Conservation (phyloP, 768 basidiomycete genomes). For the Trametes coccinea region DNA sequence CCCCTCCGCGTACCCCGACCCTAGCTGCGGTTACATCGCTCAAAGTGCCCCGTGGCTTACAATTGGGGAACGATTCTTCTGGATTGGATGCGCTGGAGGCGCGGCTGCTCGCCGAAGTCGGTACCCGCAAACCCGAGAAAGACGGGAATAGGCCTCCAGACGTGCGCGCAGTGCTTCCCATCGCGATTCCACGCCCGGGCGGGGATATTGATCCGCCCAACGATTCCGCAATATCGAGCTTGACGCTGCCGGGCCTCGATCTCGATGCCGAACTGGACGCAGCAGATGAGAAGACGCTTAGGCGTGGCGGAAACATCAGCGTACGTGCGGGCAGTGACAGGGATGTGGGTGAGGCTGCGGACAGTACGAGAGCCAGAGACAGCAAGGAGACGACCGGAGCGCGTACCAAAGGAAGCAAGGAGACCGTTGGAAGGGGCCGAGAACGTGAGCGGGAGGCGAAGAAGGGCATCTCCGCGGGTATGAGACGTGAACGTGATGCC, state of each 20-base stretch:
- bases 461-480: background rate
- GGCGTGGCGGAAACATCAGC: slow-evolving; percentile 7
- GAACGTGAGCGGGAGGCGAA: slow-evolving; percentile 19
- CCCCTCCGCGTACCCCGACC: slow-evolving; percentile 32
- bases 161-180: slow-evolving; percentile 41
- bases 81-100: slow-evolving; percentile 76
- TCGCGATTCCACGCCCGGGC: slow-evolving; percentile 35
- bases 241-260: slow-evolving; percentile 40
- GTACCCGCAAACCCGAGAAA: slow-evolving; percentile 52
- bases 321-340: slow-evolving; percentile 13
- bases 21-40: slow-evolving; percentile 34
- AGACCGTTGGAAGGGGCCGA: background rate
- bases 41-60: slow-evolving; percentile 24
- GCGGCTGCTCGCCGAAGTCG: slow-evolving; percentile 68
- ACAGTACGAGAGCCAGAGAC: slow-evolving; percentile 3
- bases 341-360: slow-evolving; percentile 2
- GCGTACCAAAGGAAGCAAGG: slow-evolving; percentile 9
- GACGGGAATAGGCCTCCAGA: slow-evolving; percentile 32
- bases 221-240: slow-evolving; percentile 50
- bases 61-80: slow-evolving; percentile 29
- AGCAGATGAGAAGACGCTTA: slow-evolving; percentile 23
- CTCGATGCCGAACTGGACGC: slow-evolving; percentile 4
- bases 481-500: slow-evolving; percentile 24
- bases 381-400: slow-evolving; percentile 8
- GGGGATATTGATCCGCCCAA: slow-evolving; percentile 34